Evolutionary conservation across 2,329 filamentous ascomycete genomes (phyloP), one percentile per base, ranked within the genome.

Genomic region (Claviceps capensis): DNA sequence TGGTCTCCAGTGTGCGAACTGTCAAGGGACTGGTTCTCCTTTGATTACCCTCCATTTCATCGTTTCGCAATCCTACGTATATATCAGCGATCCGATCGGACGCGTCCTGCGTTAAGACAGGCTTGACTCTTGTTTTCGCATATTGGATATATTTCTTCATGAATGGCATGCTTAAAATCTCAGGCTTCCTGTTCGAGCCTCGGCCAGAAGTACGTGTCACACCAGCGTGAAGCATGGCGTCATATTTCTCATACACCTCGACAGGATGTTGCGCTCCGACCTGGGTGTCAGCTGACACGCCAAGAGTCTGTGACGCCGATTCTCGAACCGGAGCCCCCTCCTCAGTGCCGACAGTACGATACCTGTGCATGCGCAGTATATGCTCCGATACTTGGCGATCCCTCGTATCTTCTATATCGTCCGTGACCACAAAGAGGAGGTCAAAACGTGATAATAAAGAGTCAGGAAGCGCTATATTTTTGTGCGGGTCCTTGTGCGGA

Each of bases 101-200:
- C 5, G 93, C 91, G 45, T 88, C 88, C 63, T 93, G 88, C 0
- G 90, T 95, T 55, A 98, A 73, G 42, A 95, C 74, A 0, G 93
- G 93, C 77, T 89, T 94, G 62, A 95, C 79, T 63, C 93, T 77
- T 38, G 81, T 86, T 73, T 98, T 98, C 57, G 93, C 89, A 67
- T 98, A 98, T 65, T 98, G 93, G 46, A 98, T 94, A 68, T 96
- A 98, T 71, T 98, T 98, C 73, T 98, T 98, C 75, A 98, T 89
- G 70, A 98, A 98, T 0, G 90, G 87, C 55, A 98, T 96, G 70
- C 87, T 95, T 51, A 98, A 74, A 14, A 98, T 87, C 66, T 96
- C 89, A 5, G 86, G 81, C 57, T 85, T 85, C 67, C 86, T 86
- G 59, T 81, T 81, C 26, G 83, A 72, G 11, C 87, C 86, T 41